phyloP scores from a whole-genome alignment of 306 rosid species.

The Glycine latifolia region DNA sequence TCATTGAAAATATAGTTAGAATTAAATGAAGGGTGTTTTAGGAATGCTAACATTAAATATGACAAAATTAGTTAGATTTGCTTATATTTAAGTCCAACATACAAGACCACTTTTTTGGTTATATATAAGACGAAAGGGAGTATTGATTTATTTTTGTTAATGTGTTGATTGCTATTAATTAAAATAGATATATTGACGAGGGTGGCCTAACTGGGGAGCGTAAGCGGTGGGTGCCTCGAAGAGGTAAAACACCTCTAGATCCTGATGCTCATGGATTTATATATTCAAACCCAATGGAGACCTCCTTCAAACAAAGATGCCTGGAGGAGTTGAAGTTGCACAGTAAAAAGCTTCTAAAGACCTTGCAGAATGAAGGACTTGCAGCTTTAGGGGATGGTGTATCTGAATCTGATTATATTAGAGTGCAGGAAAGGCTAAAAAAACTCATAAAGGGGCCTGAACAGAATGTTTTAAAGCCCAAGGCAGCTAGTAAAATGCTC shows the following conservation, averaged over 20 bases:
- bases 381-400: constrained; percentile 74
- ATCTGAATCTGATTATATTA: constrained; percentile 80
- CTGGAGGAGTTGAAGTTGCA: constrained; percentile 73
- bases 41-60: no score
- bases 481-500: constrained; percentile 97
- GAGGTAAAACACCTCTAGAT: constrained; percentile 95
- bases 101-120: no score
- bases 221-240: constrained; percentile 94
- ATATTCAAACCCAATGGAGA: constrained; percentile 92
- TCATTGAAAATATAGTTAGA: no score
- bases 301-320: constrained; percentile 93
- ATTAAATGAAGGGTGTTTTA: no score
- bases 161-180: constrained; percentile 45
- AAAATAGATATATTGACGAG: constrained; percentile 79
- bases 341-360: constrained; percentile 75
- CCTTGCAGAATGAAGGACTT: constrained; percentile 77
- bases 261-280: constrained; percentile 94
- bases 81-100: no score
- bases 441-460: constrained; percentile 90
- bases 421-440: constrained; percentile 81
- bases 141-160: constrained; percentile 6
- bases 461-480: constrained; percentile 84
- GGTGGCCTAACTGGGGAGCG: constrained; percentile 99
- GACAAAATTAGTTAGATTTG: no score
- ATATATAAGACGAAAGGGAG: no score